These are phyloP conservation scores for Cryptosporidium viatorum DNA, from an alignment of 169 alveolate genomes.

Conservation along the genomic window DNA sequence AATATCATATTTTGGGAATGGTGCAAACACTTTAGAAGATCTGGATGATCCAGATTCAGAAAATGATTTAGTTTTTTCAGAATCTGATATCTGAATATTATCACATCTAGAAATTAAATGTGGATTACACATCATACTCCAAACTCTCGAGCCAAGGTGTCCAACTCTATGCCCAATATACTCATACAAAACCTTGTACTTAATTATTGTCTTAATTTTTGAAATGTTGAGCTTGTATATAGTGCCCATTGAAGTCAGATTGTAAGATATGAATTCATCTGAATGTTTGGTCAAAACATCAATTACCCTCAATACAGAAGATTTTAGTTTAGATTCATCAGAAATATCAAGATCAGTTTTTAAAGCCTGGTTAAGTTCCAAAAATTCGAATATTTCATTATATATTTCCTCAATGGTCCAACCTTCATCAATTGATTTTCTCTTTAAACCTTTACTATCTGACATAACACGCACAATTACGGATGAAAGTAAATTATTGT, in stretches of 20 bases:
- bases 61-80: neutral
- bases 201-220: slow-evolving; percentile 34
- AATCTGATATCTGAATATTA: slow-evolving; percentile 18
- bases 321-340: slow-evolving; percentile 45
- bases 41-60: neutral
- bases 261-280: slow-evolving; percentile 42
- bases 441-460: slow-evolving; percentile 51
- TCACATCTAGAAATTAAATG: slow-evolving; percentile 14
- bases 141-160: slow-evolving; percentile 54
- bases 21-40: neutral
- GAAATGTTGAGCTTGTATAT: slow-evolving; percentile 21
- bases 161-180: slow-evolving; percentile 52
- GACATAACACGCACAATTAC: slow-evolving; percentile 63
- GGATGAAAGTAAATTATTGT: slow-evolving; percentile 46
- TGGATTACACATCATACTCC: slow-evolving; percentile 76
- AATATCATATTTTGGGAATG: slow-evolving; percentile 16
- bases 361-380: slow-evolving; percentile 12
- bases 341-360: slow-evolving; percentile 26
- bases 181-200: slow-evolving; percentile 44
- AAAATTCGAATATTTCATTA: slow-evolving; percentile 16
- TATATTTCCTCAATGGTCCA: slow-evolving; percentile 72
- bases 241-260: slow-evolving; percentile 27
- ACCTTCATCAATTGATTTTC: slow-evolving; percentile 22
- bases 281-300: slow-evolving; percentile 56
- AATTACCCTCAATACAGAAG: slow-evolving; percentile 48